These are phyloP conservation scores for Solanum rostratum DNA, from an alignment of 257 asterid species.

Conservation along the genomic window DNA sequence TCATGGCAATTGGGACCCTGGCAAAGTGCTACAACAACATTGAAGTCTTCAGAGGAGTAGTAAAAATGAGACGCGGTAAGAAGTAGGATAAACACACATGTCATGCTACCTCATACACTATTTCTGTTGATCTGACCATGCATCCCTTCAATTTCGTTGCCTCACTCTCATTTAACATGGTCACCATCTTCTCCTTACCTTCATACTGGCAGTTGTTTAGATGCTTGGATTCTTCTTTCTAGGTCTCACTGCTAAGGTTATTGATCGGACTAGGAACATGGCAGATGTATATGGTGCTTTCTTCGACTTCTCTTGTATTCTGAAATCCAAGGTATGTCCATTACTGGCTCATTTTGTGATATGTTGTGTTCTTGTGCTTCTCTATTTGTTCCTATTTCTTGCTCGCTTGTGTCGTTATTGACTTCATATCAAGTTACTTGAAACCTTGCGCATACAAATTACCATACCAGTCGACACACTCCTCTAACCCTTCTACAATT, in stretches of 20 bases:
- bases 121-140: background rate
- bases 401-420: background rate
- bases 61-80: constrained; percentile 97
- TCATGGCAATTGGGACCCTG: constrained; percentile 97
- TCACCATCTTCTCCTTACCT: background rate
- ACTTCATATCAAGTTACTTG: background rate
- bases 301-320: constrained; percentile 75
- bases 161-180: background rate
- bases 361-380: background rate
- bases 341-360: background rate
- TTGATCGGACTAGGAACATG: constrained; percentile 59
- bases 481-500: background rate
- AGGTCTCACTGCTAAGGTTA: constrained; percentile 91
- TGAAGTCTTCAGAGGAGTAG: constrained; percentile 86
- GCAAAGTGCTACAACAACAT: constrained; percentile 88
- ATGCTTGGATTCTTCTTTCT: constrained; percentile 3
- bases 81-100: background rate
- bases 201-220: constrained; percentile 1
- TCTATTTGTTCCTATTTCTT: background rate
- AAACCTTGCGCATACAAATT: background rate
- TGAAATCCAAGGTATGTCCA: constrained; percentile 62
- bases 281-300: constrained; percentile 91
- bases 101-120: background rate
- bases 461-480: background rate
- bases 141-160: background rate